A percentile compares a stretch with the other conserved stretches of the same genome.
These are phyloP conservation scores for Candida glucosophila DNA, from an alignment of 1,139 yeast species.

Conservation along the genomic window DNA sequence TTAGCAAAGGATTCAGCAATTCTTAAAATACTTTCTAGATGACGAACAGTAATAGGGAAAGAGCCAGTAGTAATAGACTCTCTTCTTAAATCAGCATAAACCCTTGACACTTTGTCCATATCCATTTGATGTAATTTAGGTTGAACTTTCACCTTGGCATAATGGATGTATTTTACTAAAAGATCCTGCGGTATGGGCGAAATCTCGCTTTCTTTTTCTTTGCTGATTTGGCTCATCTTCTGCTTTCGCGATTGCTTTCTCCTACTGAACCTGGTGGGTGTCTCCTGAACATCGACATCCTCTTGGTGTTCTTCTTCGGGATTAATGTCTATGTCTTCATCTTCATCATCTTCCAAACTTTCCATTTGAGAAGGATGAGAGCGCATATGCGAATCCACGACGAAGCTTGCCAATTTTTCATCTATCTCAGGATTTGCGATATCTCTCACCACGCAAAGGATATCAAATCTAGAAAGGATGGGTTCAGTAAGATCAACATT, in stretches of 20 bases:
- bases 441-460: conserved; percentile 90
- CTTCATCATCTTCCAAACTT: conserved; percentile 21
- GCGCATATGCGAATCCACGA: conserved; percentile 83
- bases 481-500: conserved; percentile 96
- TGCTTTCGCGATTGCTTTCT: conserved; percentile 29
- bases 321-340: conserved; percentile 19
- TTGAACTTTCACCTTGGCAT: conserved; percentile 68
- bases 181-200: conserved; percentile 82
- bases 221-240: conserved; percentile 34
- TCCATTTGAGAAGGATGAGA: conserved; percentile 64
- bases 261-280: too few relatives aligned
- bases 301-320: conserved; percentile 23
- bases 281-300: conserved; percentile 16
- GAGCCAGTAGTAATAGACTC: conserved; percentile 91
- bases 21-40: conserved; percentile 88
- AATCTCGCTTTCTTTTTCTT: conserved; percentile 59
- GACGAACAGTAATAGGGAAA: conserved; percentile 97
- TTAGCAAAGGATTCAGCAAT: conserved; percentile 92
- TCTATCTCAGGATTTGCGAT: conserved; percentile 86
- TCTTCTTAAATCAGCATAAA: conserved; percentile 87
- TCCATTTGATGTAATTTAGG: conserved; percentile 91
- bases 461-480: conserved; percentile 91
- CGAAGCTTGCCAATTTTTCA: conserved; percentile 82
- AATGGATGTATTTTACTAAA: conserved; percentile 78
- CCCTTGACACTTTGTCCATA: conserved; percentile 84